Evolutionary conservation across 805 yeast genomes (phyloP).

Genomic region (Kodamaea kaohsiungensis): DNA sequence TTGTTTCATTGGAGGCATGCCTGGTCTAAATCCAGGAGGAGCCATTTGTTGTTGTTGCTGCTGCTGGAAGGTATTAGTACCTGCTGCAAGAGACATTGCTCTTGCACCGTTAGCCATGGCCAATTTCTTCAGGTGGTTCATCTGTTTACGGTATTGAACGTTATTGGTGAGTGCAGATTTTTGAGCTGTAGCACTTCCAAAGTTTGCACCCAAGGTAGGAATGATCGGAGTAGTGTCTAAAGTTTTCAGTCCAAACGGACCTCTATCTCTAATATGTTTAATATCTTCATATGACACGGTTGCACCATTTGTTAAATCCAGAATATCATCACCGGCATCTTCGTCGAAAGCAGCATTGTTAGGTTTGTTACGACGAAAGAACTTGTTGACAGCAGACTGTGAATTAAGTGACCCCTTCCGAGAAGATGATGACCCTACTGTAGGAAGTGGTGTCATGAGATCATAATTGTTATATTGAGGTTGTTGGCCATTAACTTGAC

Average conservation of each 20-base stretch:
- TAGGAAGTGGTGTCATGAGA: slow-evolving; percentile 24
- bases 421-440: slow-evolving; percentile 18
- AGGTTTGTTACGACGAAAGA: slow-evolving; percentile 43
- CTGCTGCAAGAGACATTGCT: slow-evolving; percentile 43
- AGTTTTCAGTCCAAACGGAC: slow-evolving; percentile 53
- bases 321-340: slow-evolving; percentile 37
- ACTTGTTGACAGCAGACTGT: slow-evolving; percentile 38
- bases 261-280: slow-evolving; percentile 62
- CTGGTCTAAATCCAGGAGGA: slow-evolving; percentile 5
- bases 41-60: slow-evolving; percentile 12
- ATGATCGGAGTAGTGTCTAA: slow-evolving; percentile 72
- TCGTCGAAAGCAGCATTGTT: slow-evolving; percentile 29
- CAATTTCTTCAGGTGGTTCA: slow-evolving; percentile 66
- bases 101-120: slow-evolving; percentile 49
- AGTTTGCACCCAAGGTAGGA: slow-evolving; percentile 53
- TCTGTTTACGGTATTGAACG: slow-evolving; percentile 66
- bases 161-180: slow-evolving; percentile 34
- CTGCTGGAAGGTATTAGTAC: slow-evolving; percentile 31
- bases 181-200: slow-evolving; percentile 8
- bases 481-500: slow-evolving; percentile 4
- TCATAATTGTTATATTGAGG: slow-evolving; percentile 25
- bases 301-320: slow-evolving; percentile 35
- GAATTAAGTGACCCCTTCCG: slow-evolving; percentile 42
- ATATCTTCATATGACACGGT: slow-evolving; percentile 64
- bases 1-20: slow-evolving; percentile 6